phyloP scores from a whole-genome alignment of 1,284 basidiomycete species.

The Rhodotorula glutinis region DNA sequence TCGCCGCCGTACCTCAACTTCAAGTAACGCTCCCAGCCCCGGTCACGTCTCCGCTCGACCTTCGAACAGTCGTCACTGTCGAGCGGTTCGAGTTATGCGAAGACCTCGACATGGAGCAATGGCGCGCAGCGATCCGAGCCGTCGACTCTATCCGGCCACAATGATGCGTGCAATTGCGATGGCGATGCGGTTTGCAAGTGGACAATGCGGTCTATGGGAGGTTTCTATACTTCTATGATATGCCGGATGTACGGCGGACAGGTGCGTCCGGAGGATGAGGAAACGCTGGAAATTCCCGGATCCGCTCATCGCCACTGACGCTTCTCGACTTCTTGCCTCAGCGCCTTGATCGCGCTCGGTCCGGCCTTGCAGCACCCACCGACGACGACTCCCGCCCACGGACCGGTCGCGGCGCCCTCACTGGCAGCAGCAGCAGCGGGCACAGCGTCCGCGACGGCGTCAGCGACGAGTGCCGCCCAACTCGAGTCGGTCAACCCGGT shows the following conservation, averaged over 20 bases:
- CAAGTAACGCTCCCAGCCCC: not conserved
- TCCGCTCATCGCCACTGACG: slow-evolving; percentile 13
- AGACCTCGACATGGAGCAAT: slow-evolving; percentile 24
- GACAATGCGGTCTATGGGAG: no score
- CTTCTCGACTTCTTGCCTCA: slow-evolving; percentile 21
- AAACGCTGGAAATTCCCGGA: no score
- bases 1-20: not conserved
- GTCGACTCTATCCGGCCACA: not conserved
- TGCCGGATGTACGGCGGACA: no score
- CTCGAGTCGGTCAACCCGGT: slow-evolving; percentile 22
- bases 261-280: no score
- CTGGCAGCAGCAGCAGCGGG: slow-evolving; percentile 1
- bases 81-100: slow-evolving; percentile 6
- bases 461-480: slow-evolving; percentile 26
- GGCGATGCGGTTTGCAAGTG: no score
- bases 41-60: not conserved
- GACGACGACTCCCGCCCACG: slow-evolving; percentile 26
- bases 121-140: slow-evolving; percentile 7
- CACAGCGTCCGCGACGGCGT: slow-evolving; percentile 10
- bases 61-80: not conserved
- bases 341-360: slow-evolving; percentile 22
- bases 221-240: no score
- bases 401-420: not conserved
- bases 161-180: no score
- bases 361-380: slow-evolving; percentile 39